Conservation (phyloP, 2,329 filamentous ascomycete genomes). For the Alternaria sp. region DNA sequence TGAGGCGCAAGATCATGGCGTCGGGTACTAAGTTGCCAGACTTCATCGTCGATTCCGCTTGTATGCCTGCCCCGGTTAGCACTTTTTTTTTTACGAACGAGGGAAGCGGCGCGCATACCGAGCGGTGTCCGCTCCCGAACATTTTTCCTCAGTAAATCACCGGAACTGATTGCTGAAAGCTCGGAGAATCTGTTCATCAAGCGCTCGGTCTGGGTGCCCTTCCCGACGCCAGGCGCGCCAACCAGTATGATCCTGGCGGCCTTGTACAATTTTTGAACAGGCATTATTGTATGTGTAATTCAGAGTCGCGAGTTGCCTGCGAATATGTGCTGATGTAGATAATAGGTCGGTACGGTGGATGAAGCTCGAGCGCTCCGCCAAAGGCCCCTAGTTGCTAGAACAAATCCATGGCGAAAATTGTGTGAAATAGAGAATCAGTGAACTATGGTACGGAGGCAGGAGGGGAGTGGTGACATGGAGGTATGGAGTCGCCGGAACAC, state of each 20-base stretch:
- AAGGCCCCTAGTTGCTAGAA: slow-evolving; percentile 34
- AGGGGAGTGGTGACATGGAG: neutral
- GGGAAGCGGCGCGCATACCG: slow-evolving; percentile 61
- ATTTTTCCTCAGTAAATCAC: slow-evolving; percentile 90
- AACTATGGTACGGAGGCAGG: slow-evolving; percentile 2
- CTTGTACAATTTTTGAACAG: slow-evolving; percentile 53
- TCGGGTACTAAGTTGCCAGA: slow-evolving; percentile 90
- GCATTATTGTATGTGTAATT: slow-evolving; percentile 29
- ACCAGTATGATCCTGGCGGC: slow-evolving; percentile 94
- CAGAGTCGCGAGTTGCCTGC: neutral
- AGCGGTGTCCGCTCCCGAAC: slow-evolving; percentile 87
- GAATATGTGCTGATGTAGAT: slow-evolving; percentile 11
- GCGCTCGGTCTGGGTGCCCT: slow-evolving; percentile 93
- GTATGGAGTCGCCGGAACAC: slow-evolving; percentile 1
- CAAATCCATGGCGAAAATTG: slow-evolving; percentile 24
- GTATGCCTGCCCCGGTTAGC: slow-evolving; percentile 70
- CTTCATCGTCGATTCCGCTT: slow-evolving; percentile 89
- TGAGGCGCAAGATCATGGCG: slow-evolving; percentile 88
- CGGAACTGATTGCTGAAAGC: slow-evolving; percentile 89
- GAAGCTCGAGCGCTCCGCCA: slow-evolving; percentile 37
- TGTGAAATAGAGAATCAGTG: slow-evolving; percentile 2
- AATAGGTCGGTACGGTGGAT: slow-evolving; percentile 28
- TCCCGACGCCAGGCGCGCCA: slow-evolving; percentile 95
- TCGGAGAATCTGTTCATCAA: slow-evolving; percentile 87
- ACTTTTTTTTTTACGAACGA: slow-evolving; percentile 16